Percentiles rank a stretch among this genome's conserved stretches.
These are phyloP conservation scores for Vanderwaltozyma tropicalis DNA, from an alignment of 805 yeast species.

Conservation along the genomic window DNA sequence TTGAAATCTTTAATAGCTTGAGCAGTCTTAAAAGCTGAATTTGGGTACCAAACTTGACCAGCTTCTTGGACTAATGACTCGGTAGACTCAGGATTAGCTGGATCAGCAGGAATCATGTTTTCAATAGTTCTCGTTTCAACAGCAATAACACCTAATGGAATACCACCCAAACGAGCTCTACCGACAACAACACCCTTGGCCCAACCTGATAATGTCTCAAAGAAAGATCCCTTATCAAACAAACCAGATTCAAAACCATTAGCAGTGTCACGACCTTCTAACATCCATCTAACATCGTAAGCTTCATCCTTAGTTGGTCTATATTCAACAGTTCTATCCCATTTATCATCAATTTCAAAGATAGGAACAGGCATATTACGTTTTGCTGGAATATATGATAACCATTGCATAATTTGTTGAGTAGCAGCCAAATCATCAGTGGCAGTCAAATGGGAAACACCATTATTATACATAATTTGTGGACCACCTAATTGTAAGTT, in stretches of 20 bases:
- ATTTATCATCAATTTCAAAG: conserved; percentile 64
- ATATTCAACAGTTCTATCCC: conserved; percentile 91
- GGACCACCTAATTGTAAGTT: conserved; percentile 98
- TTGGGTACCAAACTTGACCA: conserved; percentile 99
- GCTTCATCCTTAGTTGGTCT: conserved; percentile 60
- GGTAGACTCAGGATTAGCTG: conserved; percentile 93
- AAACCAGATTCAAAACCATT: conserved; percentile 77
- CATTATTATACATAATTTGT: conserved; percentile 95
- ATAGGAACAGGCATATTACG: conserved; percentile 88
- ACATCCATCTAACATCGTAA: conserved; percentile 91
- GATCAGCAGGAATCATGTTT: conserved; percentile 91
- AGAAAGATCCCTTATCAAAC: conserved; percentile 88
- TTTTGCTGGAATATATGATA: conserved; percentile 86
- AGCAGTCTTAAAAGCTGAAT: conserved; percentile 97
- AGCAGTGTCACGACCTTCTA: conserved; percentile 67
- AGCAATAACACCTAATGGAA: conserved; percentile 95
- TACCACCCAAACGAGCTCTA: conserved; percentile 97
- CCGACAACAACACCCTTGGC: conserved; percentile 98
- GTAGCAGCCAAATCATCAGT: conserved; percentile 94
- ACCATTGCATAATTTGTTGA: conserved; percentile 88
- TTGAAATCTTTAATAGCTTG: conserved; percentile 97
- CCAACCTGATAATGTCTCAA: conserved; percentile 96
- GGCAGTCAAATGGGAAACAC: conserved; percentile 98
- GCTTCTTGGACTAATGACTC: conserved; percentile 87
- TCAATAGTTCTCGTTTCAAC: conserved; percentile 90